Base-by-base conservation (phyloP, 768 basidiomycete species). In the Panus rudis region DNA sequence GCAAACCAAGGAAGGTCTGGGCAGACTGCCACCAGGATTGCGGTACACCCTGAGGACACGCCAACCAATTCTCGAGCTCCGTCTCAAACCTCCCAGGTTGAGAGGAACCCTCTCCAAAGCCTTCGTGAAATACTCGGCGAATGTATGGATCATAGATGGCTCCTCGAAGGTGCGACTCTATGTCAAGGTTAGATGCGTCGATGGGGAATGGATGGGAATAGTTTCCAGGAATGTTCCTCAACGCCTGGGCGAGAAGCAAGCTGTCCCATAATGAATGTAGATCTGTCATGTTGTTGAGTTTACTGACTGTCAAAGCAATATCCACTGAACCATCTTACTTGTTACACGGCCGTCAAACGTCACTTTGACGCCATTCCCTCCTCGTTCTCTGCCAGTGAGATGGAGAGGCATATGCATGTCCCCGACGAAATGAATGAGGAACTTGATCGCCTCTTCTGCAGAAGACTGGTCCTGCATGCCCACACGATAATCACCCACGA, bases 351-450 rank as follows among this genome's bases (percentile, higher is more conserved):
- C 78, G 45, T 83, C 84, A 58, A 87, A 96, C 11, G 66, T 55
- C 21, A 92, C 88, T 53, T 79, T 80, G 49, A 72, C 75, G 5
- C 75, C 75, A 56, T 97, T 98, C 1, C 93, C 94, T 4, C 94
- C 94, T 23, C 87, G 73, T 52, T 92, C 80, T 14, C 92, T 71
- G 2, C 89, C 89, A 0, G 86, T 86, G 27, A 99, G 73, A 61
- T 99, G 94, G 42, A 99, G 67, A 4, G 94, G 94, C 75, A 85
- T 81, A 54, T 96, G 94, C 72, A 94, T 70, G 60, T 97, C 94
- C 0, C 94, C 92, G 10, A 96, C 42, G 53, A 91, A 97, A 62
- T 99, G 96, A 23, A 93, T 75, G 24, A 99, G 68, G 68, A 96
- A 99, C 61, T 88, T 86, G 53, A 97, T 69, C 2, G 94, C 88